Percentiles rank a stretch among this genome's conserved stretches.
Evolutionary conservation across 2,329 filamentous ascomycete genomes (phyloP).

Genomic region (Phaeophleospora eucalypticola): DNA sequence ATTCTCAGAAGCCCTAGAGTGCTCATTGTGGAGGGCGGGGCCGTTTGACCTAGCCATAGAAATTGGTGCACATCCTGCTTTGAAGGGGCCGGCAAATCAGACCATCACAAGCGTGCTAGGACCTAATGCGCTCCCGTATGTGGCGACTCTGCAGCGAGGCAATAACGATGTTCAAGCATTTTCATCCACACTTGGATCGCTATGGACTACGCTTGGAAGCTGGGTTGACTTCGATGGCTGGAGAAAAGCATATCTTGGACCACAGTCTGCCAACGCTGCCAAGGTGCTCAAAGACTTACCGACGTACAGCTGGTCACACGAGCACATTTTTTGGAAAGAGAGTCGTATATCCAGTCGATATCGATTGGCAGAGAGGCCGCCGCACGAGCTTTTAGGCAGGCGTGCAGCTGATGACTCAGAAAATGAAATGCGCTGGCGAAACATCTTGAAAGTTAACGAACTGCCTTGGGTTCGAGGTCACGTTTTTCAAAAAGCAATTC

Average conservation of each 20-base stretch:
- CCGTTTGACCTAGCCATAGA: conserved; percentile 39
- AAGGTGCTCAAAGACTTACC: conserved; percentile 7
- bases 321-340: conserved; percentile 15
- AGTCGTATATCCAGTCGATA: conserved; percentile 11
- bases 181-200: conserved; percentile 15
- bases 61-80: conserved; percentile 45
- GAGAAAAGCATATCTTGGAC: conserved; percentile 13
- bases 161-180: conserved; percentile 27
- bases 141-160: conserved; percentile 21
- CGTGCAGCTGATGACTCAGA: conserved; percentile 15
- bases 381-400: conserved; percentile 16
- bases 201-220: conserved; percentile 14
- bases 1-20: conserved; percentile 42
- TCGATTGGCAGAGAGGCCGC: conserved; percentile 8
- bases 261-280: neutral
- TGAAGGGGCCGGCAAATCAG: conserved; percentile 40
- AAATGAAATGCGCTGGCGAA: conserved; percentile 16
- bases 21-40: neutral
- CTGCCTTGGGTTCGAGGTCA: conserved; percentile 35
- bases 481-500: conserved; percentile 27
- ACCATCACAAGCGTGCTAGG: conserved; percentile 29
- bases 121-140: conserved; percentile 13
- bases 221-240: conserved; percentile 15
- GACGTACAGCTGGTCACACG: conserved; percentile 16
- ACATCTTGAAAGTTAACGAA: conserved; percentile 19